These are phyloP conservation scores for Cyberlindnera americana DNA, from an alignment of 805 yeast genomes.

Conservation along the genomic window DNA sequence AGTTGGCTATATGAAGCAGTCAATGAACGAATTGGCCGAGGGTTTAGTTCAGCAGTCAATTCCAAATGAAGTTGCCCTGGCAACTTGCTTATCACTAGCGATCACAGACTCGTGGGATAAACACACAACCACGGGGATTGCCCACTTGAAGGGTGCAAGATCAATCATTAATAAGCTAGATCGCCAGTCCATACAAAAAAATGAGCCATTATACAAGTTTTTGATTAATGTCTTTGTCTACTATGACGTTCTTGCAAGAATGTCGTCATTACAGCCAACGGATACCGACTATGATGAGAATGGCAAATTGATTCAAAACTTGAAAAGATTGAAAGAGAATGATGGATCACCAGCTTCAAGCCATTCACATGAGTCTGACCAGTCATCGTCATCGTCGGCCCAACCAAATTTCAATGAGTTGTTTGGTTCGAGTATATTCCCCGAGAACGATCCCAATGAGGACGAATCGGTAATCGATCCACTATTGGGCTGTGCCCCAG, in stretches of 20 bases:
- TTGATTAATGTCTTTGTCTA: constrained; percentile 55
- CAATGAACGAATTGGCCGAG: constrained; percentile 55
- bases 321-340: constrained; percentile 8
- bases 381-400: no score
- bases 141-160: constrained; percentile 65
- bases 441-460: constrained; percentile 7
- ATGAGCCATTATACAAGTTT: constrained; percentile 21
- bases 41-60: constrained; percentile 45
- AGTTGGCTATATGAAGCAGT: constrained; percentile 52
- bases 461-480: constrained; percentile 47
- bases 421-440: constrained; percentile 16
- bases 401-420: constrained; percentile 16
- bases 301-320: constrained; percentile 13
- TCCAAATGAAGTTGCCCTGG: constrained; percentile 63
- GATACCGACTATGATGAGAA: constrained; percentile 30
- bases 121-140: constrained; percentile 62
- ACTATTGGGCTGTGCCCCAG: constrained; percentile 62
- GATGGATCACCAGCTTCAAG: constrained; percentile 1
- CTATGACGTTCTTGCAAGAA: constrained; percentile 62
- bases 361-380: not conserved
- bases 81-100: constrained; percentile 60
- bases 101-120: constrained; percentile 69
- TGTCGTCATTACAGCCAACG: constrained; percentile 49
- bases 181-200: constrained; percentile 8
- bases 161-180: constrained; percentile 49